These are phyloP conservation scores for Taiozyma sp. DNA, from an alignment of 1,139 yeast genomes.

Conservation along the genomic window DNA sequence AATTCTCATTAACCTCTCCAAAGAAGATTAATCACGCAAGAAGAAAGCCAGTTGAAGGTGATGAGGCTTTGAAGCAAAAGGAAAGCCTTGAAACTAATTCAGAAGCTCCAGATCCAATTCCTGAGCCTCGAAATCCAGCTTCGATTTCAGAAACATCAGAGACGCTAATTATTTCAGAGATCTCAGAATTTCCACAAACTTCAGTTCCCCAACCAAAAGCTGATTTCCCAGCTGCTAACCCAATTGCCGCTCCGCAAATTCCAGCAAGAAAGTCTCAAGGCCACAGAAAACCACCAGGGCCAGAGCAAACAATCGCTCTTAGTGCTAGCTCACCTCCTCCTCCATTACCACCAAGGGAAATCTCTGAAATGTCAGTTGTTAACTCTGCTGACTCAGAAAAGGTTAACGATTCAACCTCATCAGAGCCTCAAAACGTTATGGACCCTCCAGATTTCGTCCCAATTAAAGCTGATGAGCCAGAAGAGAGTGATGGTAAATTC, in stretches of 20 bases:
- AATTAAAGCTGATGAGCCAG: background rate
- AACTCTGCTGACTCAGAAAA: background rate
- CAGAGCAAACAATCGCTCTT: background rate
- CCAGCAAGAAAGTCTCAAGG: background rate
- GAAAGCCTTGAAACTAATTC: background rate
- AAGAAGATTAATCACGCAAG: conserved; percentile 7
- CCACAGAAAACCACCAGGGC: background rate
- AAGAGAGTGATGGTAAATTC: background rate
- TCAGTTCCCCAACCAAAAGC: background rate
- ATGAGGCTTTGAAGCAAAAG: background rate
- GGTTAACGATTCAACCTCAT: background rate
- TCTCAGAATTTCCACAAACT: background rate
- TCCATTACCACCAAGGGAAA: conserved; percentile 2
- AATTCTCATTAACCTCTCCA: conserved; percentile 1
- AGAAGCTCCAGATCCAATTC: background rate
- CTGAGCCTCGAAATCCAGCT: background rate
- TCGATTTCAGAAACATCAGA: background rate
- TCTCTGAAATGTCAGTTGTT: background rate
- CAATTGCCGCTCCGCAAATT: background rate
- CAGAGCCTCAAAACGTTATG: background rate
- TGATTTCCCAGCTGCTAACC: background rate
- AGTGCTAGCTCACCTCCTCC: background rate
- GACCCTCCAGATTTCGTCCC: background rate
- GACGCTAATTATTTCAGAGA: background rate
- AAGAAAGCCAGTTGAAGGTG: conserved; percentile 14